Percentiles rank a stretch among this genome's conserved stretches.
Conservation (phyloP, 345 rosid species). For the Eucalyptus regnans region DNA sequence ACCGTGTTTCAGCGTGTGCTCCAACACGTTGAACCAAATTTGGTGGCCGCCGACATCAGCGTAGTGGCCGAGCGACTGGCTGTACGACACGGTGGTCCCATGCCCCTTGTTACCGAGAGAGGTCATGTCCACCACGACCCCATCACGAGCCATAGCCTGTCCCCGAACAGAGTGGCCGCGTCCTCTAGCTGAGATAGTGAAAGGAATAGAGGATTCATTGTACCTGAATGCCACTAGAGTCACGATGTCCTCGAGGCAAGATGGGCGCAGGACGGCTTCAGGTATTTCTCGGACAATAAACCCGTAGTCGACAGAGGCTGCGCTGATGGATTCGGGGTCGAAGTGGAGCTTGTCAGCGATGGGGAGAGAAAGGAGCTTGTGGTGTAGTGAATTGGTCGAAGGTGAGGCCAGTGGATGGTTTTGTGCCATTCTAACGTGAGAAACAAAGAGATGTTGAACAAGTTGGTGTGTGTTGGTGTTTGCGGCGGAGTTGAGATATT, state of each 20-base stretch:
- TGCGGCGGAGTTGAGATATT: not conserved
- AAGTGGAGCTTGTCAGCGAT: not conserved
- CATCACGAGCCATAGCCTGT: conserved; percentile 27
- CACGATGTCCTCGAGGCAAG: conserved; percentile 10
- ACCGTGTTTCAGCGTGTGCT: conserved; percentile 5
- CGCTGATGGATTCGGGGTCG: conserved; percentile 3
- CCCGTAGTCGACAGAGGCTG: conserved; percentile 25
- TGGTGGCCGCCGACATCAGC: conserved; percentile 31
- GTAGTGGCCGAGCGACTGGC: not conserved
- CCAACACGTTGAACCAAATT: conserved; percentile 29
- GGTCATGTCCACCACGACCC: conserved; percentile 37
- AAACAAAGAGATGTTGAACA: not conserved
- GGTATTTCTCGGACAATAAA: conserved; percentile 12
- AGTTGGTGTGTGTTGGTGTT: not conserved
- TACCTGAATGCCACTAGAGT: conserved; percentile 6
- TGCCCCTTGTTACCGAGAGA: not conserved
- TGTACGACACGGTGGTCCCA: not conserved
- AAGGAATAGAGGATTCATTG: not conserved
- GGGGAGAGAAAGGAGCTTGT: not conserved
- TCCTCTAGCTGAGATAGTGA: conserved; percentile 28
- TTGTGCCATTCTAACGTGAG: not conserved
- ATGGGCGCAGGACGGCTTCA: conserved; percentile 15
- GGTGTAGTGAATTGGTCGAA: not conserved
- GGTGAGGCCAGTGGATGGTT: not conserved
- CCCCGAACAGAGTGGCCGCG: conserved; percentile 26